Conservation (phyloP, 768 basidiomycete species). For the Tulasnella sp. region DNA sequence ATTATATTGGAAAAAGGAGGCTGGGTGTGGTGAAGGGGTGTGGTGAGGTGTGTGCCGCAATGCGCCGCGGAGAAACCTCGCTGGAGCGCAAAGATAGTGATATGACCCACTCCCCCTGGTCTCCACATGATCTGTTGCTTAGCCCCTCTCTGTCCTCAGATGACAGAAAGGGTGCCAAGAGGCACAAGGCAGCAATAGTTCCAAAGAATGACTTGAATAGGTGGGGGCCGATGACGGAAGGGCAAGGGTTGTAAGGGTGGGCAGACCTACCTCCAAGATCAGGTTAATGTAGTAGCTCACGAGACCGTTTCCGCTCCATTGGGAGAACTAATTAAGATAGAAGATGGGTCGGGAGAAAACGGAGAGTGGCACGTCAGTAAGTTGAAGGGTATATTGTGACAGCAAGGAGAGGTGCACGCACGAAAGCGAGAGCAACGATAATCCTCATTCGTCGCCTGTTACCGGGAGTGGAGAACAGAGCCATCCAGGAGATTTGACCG, state of each 20-base stretch:
- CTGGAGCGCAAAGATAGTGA: neutral
- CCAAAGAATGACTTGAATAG: neutral
- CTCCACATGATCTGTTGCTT: neutral
- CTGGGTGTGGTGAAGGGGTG: neutral
- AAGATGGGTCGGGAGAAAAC: neutral
- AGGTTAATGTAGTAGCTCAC: constrained; percentile 54
- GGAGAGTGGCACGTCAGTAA: neutral
- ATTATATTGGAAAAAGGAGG: neutral
- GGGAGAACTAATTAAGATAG: constrained; percentile 48
- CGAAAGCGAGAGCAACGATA: constrained; percentile 43
- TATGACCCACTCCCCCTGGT: neutral
- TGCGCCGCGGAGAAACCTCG: neutral
- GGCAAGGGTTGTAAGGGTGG: neutral
- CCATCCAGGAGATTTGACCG: constrained; percentile 47
- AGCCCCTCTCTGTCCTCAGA: constrained; percentile 5
- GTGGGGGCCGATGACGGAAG: neutral
- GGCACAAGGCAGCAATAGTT: neutral
- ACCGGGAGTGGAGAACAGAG: constrained; percentile 58
- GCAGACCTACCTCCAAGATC: neutral
- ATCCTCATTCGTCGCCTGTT: constrained; percentile 67
- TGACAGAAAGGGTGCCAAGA: neutral
- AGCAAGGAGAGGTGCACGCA: neutral
- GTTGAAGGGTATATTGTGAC: neutral
- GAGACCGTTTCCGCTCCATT: constrained; percentile 78
- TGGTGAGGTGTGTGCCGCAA: neutral